Conservation (phyloP, 2,329 filamentous ascomycete species). For the Cordyceps militaris region DNA sequence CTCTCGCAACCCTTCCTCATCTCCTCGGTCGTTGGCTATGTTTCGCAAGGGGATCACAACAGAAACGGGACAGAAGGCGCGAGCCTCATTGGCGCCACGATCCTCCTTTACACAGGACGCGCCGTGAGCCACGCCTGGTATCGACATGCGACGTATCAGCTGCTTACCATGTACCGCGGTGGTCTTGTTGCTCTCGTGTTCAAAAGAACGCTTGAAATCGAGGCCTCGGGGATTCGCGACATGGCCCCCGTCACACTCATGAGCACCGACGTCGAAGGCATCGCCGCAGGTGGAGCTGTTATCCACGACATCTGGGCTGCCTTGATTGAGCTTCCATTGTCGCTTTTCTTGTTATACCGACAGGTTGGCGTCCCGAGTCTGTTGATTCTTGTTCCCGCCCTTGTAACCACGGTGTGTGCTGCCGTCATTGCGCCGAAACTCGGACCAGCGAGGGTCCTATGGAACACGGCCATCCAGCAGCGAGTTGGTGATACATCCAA, state of each 20-base stretch:
- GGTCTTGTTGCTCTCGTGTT: conserved; percentile 40
- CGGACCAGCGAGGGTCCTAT: conserved; percentile 29
- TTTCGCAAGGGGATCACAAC: conserved; percentile 20
- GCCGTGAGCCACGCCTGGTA: conserved; percentile 28
- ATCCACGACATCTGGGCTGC: conserved; percentile 34
- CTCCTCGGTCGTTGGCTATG: conserved; percentile 26
- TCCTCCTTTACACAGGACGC: conserved; percentile 35
- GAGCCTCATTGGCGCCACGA: conserved; percentile 34
- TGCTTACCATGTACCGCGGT: conserved; percentile 30
- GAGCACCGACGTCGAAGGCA: conserved; percentile 36
- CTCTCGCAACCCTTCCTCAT: conserved; percentile 42
- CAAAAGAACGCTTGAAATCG: conserved; percentile 34
- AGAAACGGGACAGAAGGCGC: conserved; percentile 20
- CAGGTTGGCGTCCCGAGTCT: conserved; percentile 27
- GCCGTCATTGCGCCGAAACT: conserved; percentile 20
- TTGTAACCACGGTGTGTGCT: conserved; percentile 19
- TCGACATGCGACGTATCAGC: conserved; percentile 29
- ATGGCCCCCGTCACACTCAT: conserved; percentile 37
- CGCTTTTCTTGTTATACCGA: conserved; percentile 28
- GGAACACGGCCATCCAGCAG: conserved; percentile 34
- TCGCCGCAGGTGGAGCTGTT: conserved; percentile 20
- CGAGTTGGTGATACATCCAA: conserved; percentile 33
- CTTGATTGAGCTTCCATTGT: conserved; percentile 30
- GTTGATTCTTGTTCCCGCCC: conserved; percentile 21
- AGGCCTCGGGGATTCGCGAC: conserved; percentile 23